Percentiles rank a stretch among this genome's conserved stretches.
Conservation (phyloP, 2,329 filamentous ascomycete species). For the Fusarium secorum region DNA sequence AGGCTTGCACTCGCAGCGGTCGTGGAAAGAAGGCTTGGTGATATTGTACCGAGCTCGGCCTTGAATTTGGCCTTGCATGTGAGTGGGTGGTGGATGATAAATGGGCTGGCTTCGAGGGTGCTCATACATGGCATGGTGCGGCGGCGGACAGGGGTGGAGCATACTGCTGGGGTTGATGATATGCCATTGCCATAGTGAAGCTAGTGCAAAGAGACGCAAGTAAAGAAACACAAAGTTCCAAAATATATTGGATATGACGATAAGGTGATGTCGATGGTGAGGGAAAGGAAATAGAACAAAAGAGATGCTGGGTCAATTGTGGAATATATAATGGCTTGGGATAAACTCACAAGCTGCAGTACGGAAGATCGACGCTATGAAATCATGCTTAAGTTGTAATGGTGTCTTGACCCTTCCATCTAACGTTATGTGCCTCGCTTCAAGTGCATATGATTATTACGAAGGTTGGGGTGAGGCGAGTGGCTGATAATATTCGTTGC, state of each 20-base stretch:
- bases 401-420: rapidly evolving
- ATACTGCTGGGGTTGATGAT: not conserved
- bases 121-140: not conserved
- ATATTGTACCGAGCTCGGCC: not conserved
- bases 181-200: not conserved
- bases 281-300: too few relatives aligned
- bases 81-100: not conserved
- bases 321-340: not conserved
- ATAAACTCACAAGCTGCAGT: not conserved
- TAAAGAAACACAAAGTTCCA: not conserved
- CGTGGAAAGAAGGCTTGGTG: not conserved
- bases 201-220: not conserved
- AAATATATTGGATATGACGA: too few relatives aligned
- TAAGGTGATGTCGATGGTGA: too few relatives aligned
- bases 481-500: not conserved
- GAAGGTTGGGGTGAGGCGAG: too few relatives aligned
- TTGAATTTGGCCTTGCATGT: not conserved
- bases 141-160: not conserved
- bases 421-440: rapidly evolving
- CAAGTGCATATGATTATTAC: not conserved
- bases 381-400: not conserved
- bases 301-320: not conserved
- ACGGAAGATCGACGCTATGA: not conserved
- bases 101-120: not conserved
- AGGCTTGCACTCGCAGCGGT: not conserved